Conservation (phyloP, 2,329 filamentous ascomycete species). For the Phialophora verrucosa region DNA sequence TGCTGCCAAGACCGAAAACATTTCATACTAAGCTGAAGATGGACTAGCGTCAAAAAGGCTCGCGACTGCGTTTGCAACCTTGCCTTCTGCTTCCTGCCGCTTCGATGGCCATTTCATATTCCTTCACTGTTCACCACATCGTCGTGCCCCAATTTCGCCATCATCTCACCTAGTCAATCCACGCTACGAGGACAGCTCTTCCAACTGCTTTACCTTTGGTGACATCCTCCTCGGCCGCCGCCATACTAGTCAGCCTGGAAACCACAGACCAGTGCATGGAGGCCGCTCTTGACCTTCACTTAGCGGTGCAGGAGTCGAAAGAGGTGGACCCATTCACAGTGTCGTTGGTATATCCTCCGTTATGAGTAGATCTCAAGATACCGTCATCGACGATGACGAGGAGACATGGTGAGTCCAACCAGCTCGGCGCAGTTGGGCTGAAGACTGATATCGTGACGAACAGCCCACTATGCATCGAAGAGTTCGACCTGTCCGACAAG, state of each 20-base stretch:
- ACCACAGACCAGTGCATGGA: constrained; percentile 37
- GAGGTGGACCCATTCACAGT: constrained; percentile 32
- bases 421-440: background rate
- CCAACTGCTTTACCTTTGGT: background rate
- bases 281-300: constrained; percentile 27
- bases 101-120: constrained; percentile 17
- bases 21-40: background rate
- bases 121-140: constrained; percentile 7
- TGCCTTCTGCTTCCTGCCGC: constrained; percentile 19
- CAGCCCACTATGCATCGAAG: constrained; percentile 97
- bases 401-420: constrained; percentile 51
- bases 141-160: constrained; percentile 10
- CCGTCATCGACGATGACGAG: constrained; percentile 58
- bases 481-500: constrained; percentile 96
- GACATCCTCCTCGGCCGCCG: background rate
- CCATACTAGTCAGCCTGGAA: background rate
- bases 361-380: constrained; percentile 55
- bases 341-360: constrained; percentile 39
- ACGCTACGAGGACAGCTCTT: background rate
- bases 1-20: background rate
- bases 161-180: constrained; percentile 1
- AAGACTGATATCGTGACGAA: constrained; percentile 35
- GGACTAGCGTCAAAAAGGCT: constrained; percentile 1
- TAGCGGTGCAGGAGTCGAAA: constrained; percentile 38
- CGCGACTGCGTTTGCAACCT: constrained; percentile 22